phyloP scores from a whole-genome alignment of 495 filamentous ascomycete genomes.

The Apiosordaria backusii region DNA sequence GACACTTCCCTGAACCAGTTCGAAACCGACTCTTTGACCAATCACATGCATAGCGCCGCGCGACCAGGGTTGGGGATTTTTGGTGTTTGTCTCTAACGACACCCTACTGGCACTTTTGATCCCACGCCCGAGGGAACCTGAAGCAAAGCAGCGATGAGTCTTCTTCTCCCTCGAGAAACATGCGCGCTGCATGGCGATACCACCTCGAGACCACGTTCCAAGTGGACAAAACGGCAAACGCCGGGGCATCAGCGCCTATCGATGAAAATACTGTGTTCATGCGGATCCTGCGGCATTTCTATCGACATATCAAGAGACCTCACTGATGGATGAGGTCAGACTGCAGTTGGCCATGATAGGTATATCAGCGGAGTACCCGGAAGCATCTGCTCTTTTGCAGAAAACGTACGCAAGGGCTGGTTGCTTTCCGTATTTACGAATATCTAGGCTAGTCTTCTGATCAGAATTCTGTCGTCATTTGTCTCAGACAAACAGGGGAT shows the following conservation, averaged over 20 bases:
- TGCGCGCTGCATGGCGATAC: neutral
- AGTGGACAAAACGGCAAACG: neutral
- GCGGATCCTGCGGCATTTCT: neutral
- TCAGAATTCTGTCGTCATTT: slow-evolving; percentile 8
- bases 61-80: neutral
- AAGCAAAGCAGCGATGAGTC: neutral
- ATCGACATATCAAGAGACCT: slow-evolving; percentile 2
- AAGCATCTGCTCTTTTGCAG: neutral
- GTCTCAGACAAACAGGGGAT: slow-evolving; percentile 10
- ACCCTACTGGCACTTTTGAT: neutral
- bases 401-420: neutral
- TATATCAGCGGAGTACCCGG: neutral
- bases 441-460: slow-evolving; percentile 4
- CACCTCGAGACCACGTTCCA: neutral
- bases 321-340: slow-evolving; percentile 24
- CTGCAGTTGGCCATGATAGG: slow-evolving; percentile 13
- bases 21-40: neutral
- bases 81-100: neutral
- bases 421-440: neutral
- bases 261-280: neutral
- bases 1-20: neutral
- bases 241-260: neutral
- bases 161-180: neutral
- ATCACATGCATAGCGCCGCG: neutral
- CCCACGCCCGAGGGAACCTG: neutral